Evolutionary conservation across 768 basidiomycete genomes (phyloP), one percentile per base, ranked within the genome.

Genomic region (Suillus sp.): DNA sequence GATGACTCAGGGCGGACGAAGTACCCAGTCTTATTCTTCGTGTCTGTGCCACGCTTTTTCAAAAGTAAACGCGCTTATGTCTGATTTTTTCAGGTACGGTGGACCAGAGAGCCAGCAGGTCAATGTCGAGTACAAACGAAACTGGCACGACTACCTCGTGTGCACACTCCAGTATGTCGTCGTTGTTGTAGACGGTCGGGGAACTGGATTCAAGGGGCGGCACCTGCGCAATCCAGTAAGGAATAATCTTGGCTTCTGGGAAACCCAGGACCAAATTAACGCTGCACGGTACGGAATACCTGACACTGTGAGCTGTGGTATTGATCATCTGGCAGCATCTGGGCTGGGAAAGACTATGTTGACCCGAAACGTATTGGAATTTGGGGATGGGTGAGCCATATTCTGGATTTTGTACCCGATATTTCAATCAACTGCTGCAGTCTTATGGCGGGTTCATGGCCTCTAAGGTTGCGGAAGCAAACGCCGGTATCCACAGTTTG

Each of bases 381-480:
- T 58, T 98, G 96, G 96, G 97, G 97, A 48, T 99, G 97, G 96
- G 93, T 95, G 65, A 72, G 91, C 78, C 14, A 56, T 10, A 61
- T 38, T 38, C 25, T 13, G 43, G 3, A 20, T 55, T 42, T 40
- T 4, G 20, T 50, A 35, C 64, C 48, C 67, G n/a, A 50, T 59
- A 58, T 64, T 37, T 62, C 48, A 48, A 20, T 68, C 54, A 20
- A 22, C 8, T 51, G 16, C 30, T 37, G 16, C 68, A 96, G 96
- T 95, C 92, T 10, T 98, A 95, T 70, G 96, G 96, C 11, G 96
- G 97, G 0, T 99, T 94, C 77, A 93, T 99, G 91, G 91, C 91
- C 61, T 86, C 90, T 63, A 99, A 99, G 73, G 87, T 96, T 4
- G 85, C 92, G 14, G 97, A 99, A 78, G 90, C 93, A 5, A 83